Evolutionary conservation across 108 stramenopile genomes (phyloP).

Genomic region (Skeletonema costatum): DNA sequence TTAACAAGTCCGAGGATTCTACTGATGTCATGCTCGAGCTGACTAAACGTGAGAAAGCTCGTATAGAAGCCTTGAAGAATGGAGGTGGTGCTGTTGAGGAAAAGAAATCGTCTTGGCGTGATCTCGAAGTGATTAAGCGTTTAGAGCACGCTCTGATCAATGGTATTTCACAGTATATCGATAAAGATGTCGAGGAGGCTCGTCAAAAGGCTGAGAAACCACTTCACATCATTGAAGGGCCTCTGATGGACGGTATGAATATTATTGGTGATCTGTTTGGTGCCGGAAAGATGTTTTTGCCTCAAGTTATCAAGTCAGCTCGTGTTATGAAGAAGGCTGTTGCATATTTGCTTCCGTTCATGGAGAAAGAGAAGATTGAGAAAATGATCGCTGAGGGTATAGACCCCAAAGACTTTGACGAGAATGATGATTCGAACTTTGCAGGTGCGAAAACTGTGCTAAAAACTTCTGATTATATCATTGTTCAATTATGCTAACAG

Average conservation of each 20-base stretch:
- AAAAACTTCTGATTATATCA: background rate
- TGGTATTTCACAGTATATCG: conserved; percentile 95
- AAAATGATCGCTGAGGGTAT: conserved; percentile 87
- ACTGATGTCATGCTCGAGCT: conserved; percentile 94
- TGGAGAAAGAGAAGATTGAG: conserved; percentile 97
- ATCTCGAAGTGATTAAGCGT: conserved; percentile 85
- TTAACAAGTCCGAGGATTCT: conserved; percentile 85
- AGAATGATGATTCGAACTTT: conserved; percentile 88
- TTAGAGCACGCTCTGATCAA: conserved; percentile 96
- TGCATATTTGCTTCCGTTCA: conserved; percentile 97
- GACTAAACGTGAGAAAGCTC: conserved; percentile 86
- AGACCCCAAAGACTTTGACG: conserved; percentile 80
- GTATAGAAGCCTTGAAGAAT: conserved; percentile 82
- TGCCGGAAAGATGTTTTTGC: conserved; percentile 99
- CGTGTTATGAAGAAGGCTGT: conserved; percentile 99
- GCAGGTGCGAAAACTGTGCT: conserved; percentile 51
- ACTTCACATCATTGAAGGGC: conserved; percentile 99
- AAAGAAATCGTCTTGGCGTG: conserved; percentile 86
- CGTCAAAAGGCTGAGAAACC: conserved; percentile 68
- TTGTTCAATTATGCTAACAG: conserved; percentile 10
- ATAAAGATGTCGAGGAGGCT: conserved; percentile 92
- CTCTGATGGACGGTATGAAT: conserved; percentile 99
- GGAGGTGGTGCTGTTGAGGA: conserved; percentile 68
- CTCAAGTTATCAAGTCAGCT: conserved; percentile 99
- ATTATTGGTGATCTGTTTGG: conserved; percentile 99